Evolutionary conservation across 768 basidiomycete species (phyloP).

Genomic region (Boletus fagicola): DNA sequence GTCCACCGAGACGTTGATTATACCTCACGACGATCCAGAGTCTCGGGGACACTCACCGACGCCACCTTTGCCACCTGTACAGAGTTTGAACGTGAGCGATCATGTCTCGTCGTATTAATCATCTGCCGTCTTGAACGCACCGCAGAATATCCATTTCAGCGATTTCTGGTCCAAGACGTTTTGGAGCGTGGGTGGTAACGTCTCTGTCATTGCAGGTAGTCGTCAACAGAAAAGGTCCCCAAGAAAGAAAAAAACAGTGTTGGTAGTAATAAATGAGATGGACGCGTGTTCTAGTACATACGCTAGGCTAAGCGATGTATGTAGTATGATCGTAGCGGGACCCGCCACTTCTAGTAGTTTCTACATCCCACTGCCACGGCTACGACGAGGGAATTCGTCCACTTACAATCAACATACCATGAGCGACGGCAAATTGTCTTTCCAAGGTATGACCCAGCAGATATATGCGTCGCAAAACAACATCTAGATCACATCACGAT

Average conservation of each 20-base stretch:
- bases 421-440: conserved; percentile 32
- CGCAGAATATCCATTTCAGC: conserved; percentile 99
- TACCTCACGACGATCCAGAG: not conserved
- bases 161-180: conserved; percentile 92
- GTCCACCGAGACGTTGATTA: conserved; percentile 2
- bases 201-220: conserved; percentile 46
- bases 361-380: conserved; percentile 16
- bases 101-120: conserved; percentile 8
- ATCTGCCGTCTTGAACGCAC: conserved; percentile 48
- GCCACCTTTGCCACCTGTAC: conserved; percentile 93
- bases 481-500: conserved; percentile 3
- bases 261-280: conserved; percentile 9
- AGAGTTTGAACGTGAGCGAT: conserved; percentile 12
- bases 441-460: conserved; percentile 39
- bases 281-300: conserved; percentile 23
- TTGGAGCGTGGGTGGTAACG: conserved; percentile 83
- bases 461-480: not conserved
- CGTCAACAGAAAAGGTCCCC: conserved; percentile 8
- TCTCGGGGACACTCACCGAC: conserved; percentile 62
- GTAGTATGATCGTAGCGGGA: no score
- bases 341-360: conserved; percentile 15
- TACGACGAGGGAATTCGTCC: not conserved
- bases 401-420: conserved; percentile 13
- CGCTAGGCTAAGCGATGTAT: conserved; percentile 12
- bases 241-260: not conserved